Evolutionary conservation across 768 basidiomycete species (phyloP), one percentile per base, ranked within the genome.

Genomic region (Dentipellis sp.): DNA sequence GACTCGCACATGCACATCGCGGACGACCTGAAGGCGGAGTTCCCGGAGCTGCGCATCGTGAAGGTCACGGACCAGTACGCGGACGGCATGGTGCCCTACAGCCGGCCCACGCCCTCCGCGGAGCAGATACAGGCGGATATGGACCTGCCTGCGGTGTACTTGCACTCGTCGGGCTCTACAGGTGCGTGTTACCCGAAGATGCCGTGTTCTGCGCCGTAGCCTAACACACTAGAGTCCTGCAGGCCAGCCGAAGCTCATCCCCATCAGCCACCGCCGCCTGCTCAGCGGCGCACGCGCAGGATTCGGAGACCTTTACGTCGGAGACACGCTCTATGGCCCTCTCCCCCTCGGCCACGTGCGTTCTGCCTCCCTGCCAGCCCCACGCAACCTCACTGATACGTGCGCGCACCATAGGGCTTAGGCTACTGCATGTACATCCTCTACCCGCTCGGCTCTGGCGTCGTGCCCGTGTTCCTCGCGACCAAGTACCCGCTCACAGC

Each of bases 21-120:
- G n/a, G 42, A 45, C 8, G 42, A 45, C 12, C 1, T 45, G 42
- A 45, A 45, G 19, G 74, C 42, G n/a, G 8, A 19, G n/a, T n/a
- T 45, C 17, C 42, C 17, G 9, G 42, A 10, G 3, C 42, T 45
- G 17, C 12, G 19, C 10, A 45, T 10, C 1, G 42, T 7, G n/a
- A 45, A 17, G 42, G 19, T 45, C n/a, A 17, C 42, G 19, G 16
- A 45, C 42, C 8, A 16, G 19, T 45, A 17, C 42, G n/a, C 42
- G 16, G n/a, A 19, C 2, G 17, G 19, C 1, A n/a, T 45, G 19
- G n/a, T n/a, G 10, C 42, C 17, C 3, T 45, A 45, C 19, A 10
- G n/a, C 19, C 12, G 42, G n/a, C 42, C 42, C 7, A 17, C 42
- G 3, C 42, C 42, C 7, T 14, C 42, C 19, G 17, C 42, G 2